Evolutionary conservation across 1,139 yeast species (phyloP), one percentile per base, ranked within the genome.

Genomic region (Suhomyces ambrosiae): DNA sequence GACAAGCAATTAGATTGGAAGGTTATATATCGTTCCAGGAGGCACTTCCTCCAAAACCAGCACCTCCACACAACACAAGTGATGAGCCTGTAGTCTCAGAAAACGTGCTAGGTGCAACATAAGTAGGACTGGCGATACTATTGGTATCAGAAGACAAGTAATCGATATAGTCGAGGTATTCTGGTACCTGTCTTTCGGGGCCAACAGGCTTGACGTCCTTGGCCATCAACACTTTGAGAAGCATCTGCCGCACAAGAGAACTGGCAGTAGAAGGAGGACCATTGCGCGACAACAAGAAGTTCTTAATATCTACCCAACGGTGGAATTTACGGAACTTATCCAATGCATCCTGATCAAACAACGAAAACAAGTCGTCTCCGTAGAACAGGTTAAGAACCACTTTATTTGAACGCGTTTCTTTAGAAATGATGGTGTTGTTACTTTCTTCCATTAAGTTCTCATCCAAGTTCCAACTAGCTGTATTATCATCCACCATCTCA

Each of bases 391-490:
- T 51, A 14, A 55, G 39, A 9, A 50, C 12, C 14, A 19, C 21
- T 9, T 36, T 26, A 13, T 29, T 32, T 9, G 38, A 29, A 3
- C 19, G 30, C 12, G 29, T 4, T 12, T 26, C 27, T 18, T 27
- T 32, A 12, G 22, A 12, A 11, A 12, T 11, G 12, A 18, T 16
- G 22, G 33, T 23, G 11, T 35, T 27, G 22, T 23, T 23, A 17
- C 39, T 33, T 17, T 32, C 30, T 26, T 36, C 41, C 45, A 45
- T 45, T 31, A 62, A 47, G 40, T 63, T 57, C 42, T 67, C 74
- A 45, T 70, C 75, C 41, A 71, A 53, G 47, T 70, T 70, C 76
- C 76, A 71, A 34, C 71, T 64, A 11, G 76, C 76, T 4, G 63
- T 58, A 46, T 70, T 69, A 44, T 71, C 76, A 42, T 68, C 71